Evolutionary conservation across 2,329 filamentous ascomycete genomes (phyloP).

Genomic region (Emmonsiellopsis sp.): DNA sequence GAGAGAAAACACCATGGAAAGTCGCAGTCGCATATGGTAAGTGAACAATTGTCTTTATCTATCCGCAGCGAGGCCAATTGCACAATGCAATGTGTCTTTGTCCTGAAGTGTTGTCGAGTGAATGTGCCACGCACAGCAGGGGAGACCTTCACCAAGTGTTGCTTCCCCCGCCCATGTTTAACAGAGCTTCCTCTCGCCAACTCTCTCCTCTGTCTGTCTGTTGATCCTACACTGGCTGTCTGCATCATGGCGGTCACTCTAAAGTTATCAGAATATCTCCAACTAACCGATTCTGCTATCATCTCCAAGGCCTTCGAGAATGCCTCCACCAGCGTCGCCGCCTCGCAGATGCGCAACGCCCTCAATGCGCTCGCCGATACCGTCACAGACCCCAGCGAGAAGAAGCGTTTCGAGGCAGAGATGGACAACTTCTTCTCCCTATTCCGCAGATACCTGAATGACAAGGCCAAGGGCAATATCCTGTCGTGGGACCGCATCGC

Average conservation of each 20-base stretch:
- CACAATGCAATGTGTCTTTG: not conserved
- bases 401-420: conserved; percentile 89
- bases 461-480: conserved; percentile 95
- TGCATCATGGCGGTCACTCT: not conserved
- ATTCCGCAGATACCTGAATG: conserved; percentile 95
- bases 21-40: conserved; percentile 48
- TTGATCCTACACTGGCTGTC: not conserved
- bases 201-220: not conserved
- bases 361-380: conserved; percentile 87
- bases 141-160: not conserved
- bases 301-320: conserved; percentile 83
- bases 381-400: conserved; percentile 66
- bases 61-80: not conserved
- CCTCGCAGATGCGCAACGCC: conserved; percentile 97
- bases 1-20: conserved; percentile 46
- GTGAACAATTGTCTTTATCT: conserved; percentile 16
- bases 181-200: not conserved
- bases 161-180: not conserved
- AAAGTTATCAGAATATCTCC: not conserved
- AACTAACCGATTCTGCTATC: conserved; percentile 4
- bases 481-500: conserved; percentile 96
- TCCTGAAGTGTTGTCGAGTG: not conserved
- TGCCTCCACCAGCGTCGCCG: conserved; percentile 94
- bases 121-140: not conserved
- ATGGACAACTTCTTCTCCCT: conserved; percentile 99